Conservation (phyloP, 495 filamentous ascomycete genomes). For the Xylaria longipes region DNA sequence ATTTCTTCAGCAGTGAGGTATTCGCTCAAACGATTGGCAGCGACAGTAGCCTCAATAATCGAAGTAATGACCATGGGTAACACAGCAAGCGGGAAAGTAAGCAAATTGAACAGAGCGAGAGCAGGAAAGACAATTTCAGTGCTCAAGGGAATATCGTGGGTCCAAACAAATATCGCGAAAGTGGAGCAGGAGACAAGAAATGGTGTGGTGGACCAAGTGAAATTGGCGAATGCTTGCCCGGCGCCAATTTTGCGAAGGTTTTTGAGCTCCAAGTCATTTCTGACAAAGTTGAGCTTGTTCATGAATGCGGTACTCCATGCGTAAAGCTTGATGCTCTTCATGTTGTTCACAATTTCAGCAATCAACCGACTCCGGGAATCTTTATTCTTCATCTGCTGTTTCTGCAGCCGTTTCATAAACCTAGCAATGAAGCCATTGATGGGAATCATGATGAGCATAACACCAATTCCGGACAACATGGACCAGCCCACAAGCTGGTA, state of each 20-base stretch:
- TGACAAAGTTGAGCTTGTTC: slow-evolving; percentile 92
- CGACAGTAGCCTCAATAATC: slow-evolving; percentile 94
- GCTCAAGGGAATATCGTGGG: slow-evolving; percentile 77
- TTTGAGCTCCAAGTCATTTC: slow-evolving; percentile 94
- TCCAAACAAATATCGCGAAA: slow-evolving; percentile 92
- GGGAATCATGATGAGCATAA: slow-evolving; percentile 98
- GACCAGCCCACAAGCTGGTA: slow-evolving; percentile 92
- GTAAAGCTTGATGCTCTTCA: slow-evolving; percentile 99
- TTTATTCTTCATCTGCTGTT: slow-evolving; percentile 99
- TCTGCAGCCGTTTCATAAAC: slow-evolving; percentile 93
- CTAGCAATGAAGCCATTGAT: slow-evolving; percentile 92
- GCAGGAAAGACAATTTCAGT: slow-evolving; percentile 97
- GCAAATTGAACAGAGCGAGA: slow-evolving; percentile 84
- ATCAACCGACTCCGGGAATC: slow-evolving; percentile 91
- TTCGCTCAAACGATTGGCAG: slow-evolving; percentile 82
- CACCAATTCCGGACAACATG: slow-evolving; percentile 95
- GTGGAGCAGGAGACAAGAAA: slow-evolving; percentile 98
- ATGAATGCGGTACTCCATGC: slow-evolving; percentile 97
- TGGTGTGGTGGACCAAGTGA: slow-evolving; percentile 99
- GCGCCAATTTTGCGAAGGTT: slow-evolving; percentile 96
- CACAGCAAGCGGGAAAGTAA: slow-evolving; percentile 94
- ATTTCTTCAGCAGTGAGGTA: slow-evolving; percentile 90
- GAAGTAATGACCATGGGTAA: slow-evolving; percentile 98
- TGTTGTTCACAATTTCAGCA: slow-evolving; percentile 98
- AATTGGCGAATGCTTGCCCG: slow-evolving; percentile 91